Evolutionary conservation across 169 alveolate genomes (phyloP).

Genomic region (Eimeria sp.): DNA sequence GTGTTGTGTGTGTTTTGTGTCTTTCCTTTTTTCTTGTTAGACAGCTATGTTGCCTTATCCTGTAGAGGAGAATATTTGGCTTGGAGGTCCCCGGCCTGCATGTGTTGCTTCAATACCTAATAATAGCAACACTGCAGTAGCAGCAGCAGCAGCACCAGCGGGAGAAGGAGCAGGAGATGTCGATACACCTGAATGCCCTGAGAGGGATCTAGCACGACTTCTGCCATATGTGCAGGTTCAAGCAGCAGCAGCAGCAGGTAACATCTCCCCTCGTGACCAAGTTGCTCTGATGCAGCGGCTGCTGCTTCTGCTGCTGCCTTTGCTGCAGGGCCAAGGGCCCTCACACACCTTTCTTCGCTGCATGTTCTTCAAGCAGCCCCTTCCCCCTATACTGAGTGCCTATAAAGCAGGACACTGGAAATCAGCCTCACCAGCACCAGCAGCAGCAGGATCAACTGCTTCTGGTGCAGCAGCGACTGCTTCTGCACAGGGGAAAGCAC

Average conservation of each 20-base stretch:
- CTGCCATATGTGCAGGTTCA: neutral
- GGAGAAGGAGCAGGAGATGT: neutral
- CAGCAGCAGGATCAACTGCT: neutral
- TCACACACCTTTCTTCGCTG: neutral
- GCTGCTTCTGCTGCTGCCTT: constrained; percentile 4
- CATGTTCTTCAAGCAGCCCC: neutral
- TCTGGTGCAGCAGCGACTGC: neutral
- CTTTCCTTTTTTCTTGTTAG: neutral
- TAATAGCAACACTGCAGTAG: no score
- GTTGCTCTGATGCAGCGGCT: constrained; percentile 19
- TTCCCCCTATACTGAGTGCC: neutral
- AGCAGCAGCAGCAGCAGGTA: constrained; percentile 6
- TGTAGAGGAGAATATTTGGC: neutral
- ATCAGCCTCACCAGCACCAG: neutral
- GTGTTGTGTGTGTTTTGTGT: neutral
- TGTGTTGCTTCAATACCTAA: no score
- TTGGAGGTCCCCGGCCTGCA: neutral
- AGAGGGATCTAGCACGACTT: neutral
- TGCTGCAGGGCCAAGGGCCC: neutral
- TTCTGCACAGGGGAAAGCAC: no score
- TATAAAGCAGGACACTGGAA: neutral
- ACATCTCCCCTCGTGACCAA: neutral
- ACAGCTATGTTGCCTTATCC: neutral
- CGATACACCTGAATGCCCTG: neutral
- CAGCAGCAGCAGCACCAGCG: neutral